Percentiles rank a stretch among this genome's conserved stretches.
phyloP scores from a whole-genome alignment of 805 yeast species.

The Starmerella stigmatis region DNA sequence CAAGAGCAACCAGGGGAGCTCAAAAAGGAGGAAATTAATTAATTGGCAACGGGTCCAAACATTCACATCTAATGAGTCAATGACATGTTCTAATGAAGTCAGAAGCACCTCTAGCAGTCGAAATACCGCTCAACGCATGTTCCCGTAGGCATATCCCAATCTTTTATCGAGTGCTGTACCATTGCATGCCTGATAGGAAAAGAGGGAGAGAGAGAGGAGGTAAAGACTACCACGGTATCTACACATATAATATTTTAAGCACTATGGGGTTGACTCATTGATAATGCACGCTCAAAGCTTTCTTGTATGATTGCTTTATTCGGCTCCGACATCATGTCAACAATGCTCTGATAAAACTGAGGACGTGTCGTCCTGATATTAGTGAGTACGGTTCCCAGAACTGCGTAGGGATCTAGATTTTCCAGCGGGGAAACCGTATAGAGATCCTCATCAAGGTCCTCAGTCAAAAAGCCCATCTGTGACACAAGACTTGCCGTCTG shows the following conservation, averaged over 20 bases:
- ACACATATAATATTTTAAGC: no score
- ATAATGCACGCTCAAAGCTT: slow-evolving; percentile 24
- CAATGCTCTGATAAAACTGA: slow-evolving; percentile 40
- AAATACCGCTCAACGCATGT: no score
- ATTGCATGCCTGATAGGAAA: no score
- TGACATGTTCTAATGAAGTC: no score
- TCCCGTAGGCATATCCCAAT: no score
- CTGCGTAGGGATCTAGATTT: slow-evolving; percentile 55
- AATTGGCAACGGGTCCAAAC: neutral
- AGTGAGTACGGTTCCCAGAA: slow-evolving; percentile 47
- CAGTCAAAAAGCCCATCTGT: slow-evolving; percentile 35
- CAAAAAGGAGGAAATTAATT: slow-evolving; percentile 3
- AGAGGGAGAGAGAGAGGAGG: no score
- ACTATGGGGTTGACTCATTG: no score
- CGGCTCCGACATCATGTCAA: slow-evolving; percentile 34
- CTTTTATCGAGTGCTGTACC: no score
- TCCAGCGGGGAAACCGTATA: slow-evolving; percentile 72
- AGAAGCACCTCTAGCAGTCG: no score
- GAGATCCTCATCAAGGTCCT: slow-evolving; percentile 74
- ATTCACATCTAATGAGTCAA: neutral
- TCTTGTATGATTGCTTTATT: slow-evolving; percentile 32
- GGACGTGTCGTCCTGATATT: slow-evolving; percentile 41
- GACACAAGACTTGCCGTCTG: neutral
- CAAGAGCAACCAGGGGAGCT: neutral
- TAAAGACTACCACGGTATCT: no score